Percentiles rank a stretch among this genome's conserved stretches.
Conservation (phyloP, 1,284 basidiomycete genomes). For the Trametes hirsuta region DNA sequence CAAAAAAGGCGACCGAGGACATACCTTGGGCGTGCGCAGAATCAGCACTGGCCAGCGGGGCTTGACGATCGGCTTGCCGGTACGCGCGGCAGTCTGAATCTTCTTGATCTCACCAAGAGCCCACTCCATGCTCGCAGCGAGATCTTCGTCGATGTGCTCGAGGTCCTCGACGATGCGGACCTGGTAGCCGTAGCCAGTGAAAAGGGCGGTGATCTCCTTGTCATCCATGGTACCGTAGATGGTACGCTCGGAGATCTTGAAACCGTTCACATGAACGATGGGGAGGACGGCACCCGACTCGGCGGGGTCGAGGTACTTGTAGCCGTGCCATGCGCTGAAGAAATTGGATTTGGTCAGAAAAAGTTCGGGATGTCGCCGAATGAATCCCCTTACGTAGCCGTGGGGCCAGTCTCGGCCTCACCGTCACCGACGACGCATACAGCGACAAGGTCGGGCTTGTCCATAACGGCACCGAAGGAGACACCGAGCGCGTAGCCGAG, state of each 20-base stretch:
- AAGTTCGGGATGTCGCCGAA: background rate
- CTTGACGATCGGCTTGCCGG: slow-evolving; percentile 76
- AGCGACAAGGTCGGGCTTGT: slow-evolving; percentile 83
- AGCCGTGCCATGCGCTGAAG: slow-evolving; percentile 74
- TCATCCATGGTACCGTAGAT: slow-evolving; percentile 92
- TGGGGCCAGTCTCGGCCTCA: slow-evolving; percentile 86
- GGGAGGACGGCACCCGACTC: slow-evolving; percentile 89
- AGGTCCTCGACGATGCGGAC: slow-evolving; percentile 81
- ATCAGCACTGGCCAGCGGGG: slow-evolving; percentile 88
- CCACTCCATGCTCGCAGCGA: slow-evolving; percentile 85
- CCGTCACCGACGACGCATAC: slow-evolving; percentile 86
- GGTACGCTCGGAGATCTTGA: slow-evolving; percentile 88
- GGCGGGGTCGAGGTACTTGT: slow-evolving; percentile 91
- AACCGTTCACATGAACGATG: slow-evolving; percentile 84
- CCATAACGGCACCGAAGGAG: slow-evolving; percentile 86
- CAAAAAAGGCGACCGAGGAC: background rate
- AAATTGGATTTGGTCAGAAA: background rate
- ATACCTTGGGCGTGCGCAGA: slow-evolving; percentile 77
- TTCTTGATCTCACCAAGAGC: slow-evolving; percentile 74
- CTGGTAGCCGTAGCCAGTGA: slow-evolving; percentile 87
- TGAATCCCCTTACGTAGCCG: slow-evolving; percentile 52
- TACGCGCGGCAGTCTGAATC: slow-evolving; percentile 80
- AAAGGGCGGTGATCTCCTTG: slow-evolving; percentile 74
- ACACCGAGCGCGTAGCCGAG: slow-evolving; percentile 88
- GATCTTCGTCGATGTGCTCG: slow-evolving; percentile 63